Conservation (phyloP, 805 yeast genomes). For the Saturnispora sanitii region DNA sequence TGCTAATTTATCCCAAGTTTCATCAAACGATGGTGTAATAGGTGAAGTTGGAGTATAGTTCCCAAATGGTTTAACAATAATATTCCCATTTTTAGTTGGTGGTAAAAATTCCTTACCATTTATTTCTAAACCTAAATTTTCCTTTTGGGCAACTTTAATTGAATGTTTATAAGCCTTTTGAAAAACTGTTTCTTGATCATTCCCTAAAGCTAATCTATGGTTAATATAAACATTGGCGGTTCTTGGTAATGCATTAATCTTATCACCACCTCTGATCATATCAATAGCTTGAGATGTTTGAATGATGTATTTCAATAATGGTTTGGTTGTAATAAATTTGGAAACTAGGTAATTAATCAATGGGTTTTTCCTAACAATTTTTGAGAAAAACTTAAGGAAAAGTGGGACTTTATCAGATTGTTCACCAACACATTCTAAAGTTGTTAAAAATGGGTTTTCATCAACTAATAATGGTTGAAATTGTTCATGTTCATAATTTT, state of each 20-base stretch:
- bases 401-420: slow-evolving; percentile 24
- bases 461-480: slow-evolving; percentile 36
- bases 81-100: slow-evolving; percentile 17
- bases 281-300: slow-evolving; percentile 62
- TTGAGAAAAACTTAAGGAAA: slow-evolving; percentile 12
- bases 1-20: slow-evolving; percentile 44
- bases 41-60: slow-evolving; percentile 27
- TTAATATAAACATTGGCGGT: slow-evolving; percentile 42
- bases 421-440: slow-evolving; percentile 54
- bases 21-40: slow-evolving; percentile 33
- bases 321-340: slow-evolving; percentile 25
- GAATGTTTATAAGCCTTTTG: slow-evolving; percentile 31
- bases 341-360: slow-evolving; percentile 27
- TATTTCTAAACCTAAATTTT: slow-evolving; percentile 31
- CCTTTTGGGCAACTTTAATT: slow-evolving; percentile 25
- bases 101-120: slow-evolving; percentile 25
- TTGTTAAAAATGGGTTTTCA: slow-evolving; percentile 49
- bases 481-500: slow-evolving; percentile 46
- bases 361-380: slow-evolving; percentile 30
- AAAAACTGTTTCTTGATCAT: slow-evolving; percentile 32
- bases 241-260: slow-evolving; percentile 71
- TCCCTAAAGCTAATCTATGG: slow-evolving; percentile 39
- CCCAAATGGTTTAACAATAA: slow-evolving; percentile 15
- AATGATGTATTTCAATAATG: slow-evolving; percentile 33
- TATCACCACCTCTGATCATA: slow-evolving; percentile 60